Evolutionary conservation across 371 early-diverging fungal species (phyloP).

Genomic region (Zopfochytrium polystomum): DNA sequence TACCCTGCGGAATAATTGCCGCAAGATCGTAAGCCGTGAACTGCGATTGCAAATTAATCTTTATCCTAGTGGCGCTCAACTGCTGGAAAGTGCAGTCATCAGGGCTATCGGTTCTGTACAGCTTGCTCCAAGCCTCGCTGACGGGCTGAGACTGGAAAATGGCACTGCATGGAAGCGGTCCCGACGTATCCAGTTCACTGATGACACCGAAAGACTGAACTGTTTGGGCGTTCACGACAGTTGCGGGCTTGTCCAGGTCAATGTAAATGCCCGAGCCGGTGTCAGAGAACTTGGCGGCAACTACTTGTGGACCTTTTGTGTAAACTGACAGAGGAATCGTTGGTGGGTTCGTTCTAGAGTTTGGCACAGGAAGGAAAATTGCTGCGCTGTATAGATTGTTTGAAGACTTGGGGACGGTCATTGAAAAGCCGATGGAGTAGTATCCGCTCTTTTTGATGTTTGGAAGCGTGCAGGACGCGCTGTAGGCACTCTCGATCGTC

Average conservation of each 20-base stretch:
- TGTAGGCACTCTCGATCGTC: slow-evolving; percentile 7
- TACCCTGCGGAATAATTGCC: slow-evolving; percentile 11
- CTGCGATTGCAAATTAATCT: slow-evolving; percentile 10
- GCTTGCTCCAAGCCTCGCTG: too few species aligned
- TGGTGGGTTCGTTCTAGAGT: background rate
- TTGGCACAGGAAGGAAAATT: background rate
- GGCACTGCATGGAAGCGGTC: slow-evolving; percentile 15
- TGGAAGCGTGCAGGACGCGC: slow-evolving; percentile 15
- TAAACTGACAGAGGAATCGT: slow-evolving; percentile 5
- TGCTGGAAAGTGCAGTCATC: slow-evolving; percentile 19
- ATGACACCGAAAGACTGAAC: background rate
- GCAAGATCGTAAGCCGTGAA: slow-evolving; percentile 17
- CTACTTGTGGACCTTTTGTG: slow-evolving; percentile 11
- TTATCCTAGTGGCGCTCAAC: slow-evolving; percentile 13
- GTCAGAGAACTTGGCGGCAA: slow-evolving; percentile 14
- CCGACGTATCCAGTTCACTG: background rate
- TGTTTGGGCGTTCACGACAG: slow-evolving; percentile 12
- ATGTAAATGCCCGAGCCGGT: slow-evolving; percentile 23
- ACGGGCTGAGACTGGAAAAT: slow-evolving; percentile 14
- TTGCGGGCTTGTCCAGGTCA: slow-evolving; percentile 16
- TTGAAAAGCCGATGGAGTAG: slow-evolving; percentile 12
- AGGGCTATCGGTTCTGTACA: background rate
- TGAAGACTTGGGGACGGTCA: slow-evolving; percentile 21
- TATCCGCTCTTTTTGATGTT: background rate
- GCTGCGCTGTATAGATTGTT: too few species aligned